Evolutionary conservation across 352 stramenopile species (phyloP), one percentile per base, ranked within the genome.

Genomic region (Phytophthora colocasiae): DNA sequence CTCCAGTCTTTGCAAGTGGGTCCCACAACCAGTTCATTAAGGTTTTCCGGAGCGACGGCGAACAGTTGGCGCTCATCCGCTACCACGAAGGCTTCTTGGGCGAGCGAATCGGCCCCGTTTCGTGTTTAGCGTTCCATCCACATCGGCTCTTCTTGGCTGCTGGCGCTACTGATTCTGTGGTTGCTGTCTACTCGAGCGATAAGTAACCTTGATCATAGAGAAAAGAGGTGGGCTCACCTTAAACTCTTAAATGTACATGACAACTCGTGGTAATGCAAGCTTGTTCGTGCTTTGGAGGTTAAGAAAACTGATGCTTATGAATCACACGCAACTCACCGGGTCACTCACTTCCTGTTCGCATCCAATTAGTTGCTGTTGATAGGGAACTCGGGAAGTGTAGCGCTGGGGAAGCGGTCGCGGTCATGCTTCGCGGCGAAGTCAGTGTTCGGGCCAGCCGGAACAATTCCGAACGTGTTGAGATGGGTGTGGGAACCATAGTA

Each of bases 1-100:
- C 98, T 31, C 97, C 97, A 0, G 89, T 99, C 41, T 87, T 99
- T 68, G 97, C 97, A 4, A 98, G 91, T 66, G 98, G 98, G 5
- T 99, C 96, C 36, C 96, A 99, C 71, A 98, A 98, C 60, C 97
- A 99, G 63, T 99, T 99, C 71, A 99, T 99, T 76, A 99, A 99
- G 76, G 89, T 99, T 46, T 94, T 98, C 47, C 92, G 92, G 34
- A 89, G 91, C 54, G 94, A 98, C 38, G 87, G 85, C 31, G 88
- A 95, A 59, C 83, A 93, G 52, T 69, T 96, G 47, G 86, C 83
- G 29, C 80, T 95, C 8, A 96, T 97, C 52, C 83, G 89, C 24
- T 99, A 99, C 75, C 96, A 99, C 76, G 96, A 99, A 79, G 95
- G 96, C 17, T 98, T 99, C 57, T 62, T 99, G 1, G 95, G 95